These are phyloP conservation scores for Sergeia podlipaevii DNA, from an alignment of 208 protist genomes.

Conservation along the genomic window DNA sequence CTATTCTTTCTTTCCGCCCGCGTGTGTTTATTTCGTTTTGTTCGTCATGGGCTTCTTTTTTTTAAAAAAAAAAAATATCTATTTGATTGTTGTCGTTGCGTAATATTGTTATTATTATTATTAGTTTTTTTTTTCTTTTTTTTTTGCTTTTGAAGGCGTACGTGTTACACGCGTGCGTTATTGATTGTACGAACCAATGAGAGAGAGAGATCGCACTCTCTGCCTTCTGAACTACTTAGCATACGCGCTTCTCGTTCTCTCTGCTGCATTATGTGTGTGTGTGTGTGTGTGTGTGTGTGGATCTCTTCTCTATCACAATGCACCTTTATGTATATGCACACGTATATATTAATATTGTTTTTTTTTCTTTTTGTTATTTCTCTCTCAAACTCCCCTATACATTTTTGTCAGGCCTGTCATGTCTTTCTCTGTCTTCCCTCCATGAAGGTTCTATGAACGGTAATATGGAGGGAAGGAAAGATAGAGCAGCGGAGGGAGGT, in stretches of 20 bases:
- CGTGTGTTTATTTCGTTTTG: neutral
- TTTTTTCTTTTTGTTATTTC: constrained; percentile 5
- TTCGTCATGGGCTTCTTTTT: neutral
- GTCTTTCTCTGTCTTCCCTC: constrained; percentile 1
- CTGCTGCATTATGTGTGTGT: neutral
- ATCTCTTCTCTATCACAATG: too few relatives aligned
- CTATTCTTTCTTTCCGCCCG: neutral
- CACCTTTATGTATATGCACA: neutral
- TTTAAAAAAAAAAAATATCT: too few relatives aligned
- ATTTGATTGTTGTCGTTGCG: neutral
- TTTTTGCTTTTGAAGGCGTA: constrained; percentile 1
- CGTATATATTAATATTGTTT: neutral
- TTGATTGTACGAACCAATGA: constrained; percentile 9
- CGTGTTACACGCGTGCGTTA: neutral
- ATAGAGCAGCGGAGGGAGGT: neutral
- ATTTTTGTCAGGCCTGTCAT: constrained; percentile 2
- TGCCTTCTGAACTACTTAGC: neutral
- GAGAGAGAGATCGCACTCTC: constrained; percentile 5
- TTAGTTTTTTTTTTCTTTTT: constrained; percentile 1
- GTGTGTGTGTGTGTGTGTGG: constrained; percentile 1
- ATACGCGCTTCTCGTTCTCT: neutral
- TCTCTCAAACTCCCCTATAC: neutral
- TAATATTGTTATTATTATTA: neutral
- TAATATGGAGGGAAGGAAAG: neutral
- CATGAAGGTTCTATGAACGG: neutral